phyloP scores from a whole-genome alignment of 2,329 filamentous ascomycete genomes.

The Xylaria sp. region DNA sequence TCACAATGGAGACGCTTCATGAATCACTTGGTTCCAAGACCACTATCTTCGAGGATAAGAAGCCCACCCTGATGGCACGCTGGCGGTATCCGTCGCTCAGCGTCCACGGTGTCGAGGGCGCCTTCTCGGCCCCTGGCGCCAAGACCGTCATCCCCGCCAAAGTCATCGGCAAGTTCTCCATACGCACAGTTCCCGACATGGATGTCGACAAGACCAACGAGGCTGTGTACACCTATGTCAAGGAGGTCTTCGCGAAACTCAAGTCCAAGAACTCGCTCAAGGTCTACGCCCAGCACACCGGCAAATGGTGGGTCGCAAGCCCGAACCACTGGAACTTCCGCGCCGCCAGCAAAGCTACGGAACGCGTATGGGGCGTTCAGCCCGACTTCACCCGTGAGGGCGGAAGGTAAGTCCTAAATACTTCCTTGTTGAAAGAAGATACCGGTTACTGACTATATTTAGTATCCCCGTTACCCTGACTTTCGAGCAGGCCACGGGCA shows the following conservation, averaged over 20 bases:
- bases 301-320: conserved; percentile 98
- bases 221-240: conserved; percentile 83
- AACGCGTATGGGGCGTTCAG: conserved; percentile 91
- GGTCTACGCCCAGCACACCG: conserved; percentile 84
- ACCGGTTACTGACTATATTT: conserved; percentile 17
- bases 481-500: conserved; percentile 96
- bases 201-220: conserved; percentile 89
- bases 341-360: conserved; percentile 93
- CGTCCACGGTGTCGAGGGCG: conserved; percentile 93
- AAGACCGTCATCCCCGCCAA: conserved; percentile 99
- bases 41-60: conserved; percentile 87
- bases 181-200: conserved; percentile 98
- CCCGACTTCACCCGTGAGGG: conserved; percentile 97
- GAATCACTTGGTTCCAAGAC: conserved; percentile 91
- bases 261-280: conserved; percentile 92
- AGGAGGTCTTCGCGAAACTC: conserved; percentile 85
- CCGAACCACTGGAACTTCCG: conserved; percentile 99
- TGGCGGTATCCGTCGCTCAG: conserved; percentile 96
- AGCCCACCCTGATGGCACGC: conserved; percentile 90
- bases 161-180: conserved; percentile 97
- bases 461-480: conserved; percentile 97
- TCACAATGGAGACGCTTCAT: conserved; percentile 95
- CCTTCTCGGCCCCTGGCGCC: conserved; percentile 90
- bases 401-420: conserved; percentile 70
- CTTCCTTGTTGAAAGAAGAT: too few species aligned